These are phyloP conservation scores for Xylaria digitata DNA, from an alignment of 2,329 filamentous ascomycete species.

Conservation along the genomic window DNA sequence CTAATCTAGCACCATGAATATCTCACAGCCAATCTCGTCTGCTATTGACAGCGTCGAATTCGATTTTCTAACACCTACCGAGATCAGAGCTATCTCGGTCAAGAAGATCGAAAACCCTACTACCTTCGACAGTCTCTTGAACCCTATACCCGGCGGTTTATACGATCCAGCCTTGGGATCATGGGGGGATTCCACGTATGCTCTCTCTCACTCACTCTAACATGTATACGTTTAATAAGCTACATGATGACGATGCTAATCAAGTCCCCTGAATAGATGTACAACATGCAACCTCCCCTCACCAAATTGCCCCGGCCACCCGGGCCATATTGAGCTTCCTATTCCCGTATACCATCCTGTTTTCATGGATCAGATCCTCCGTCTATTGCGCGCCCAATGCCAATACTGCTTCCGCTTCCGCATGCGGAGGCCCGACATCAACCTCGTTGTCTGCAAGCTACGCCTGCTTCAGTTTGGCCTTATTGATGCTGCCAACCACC, in stretches of 20 bases:
- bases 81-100: constrained; percentile 90
- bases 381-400: constrained; percentile 87
- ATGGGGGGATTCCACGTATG: constrained; percentile 85
- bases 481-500: constrained; percentile 64
- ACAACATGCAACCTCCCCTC: constrained; percentile 89
- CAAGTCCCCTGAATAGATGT: constrained; percentile 67
- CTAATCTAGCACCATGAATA: constrained; percentile 65
- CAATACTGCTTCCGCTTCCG: constrained; percentile 90
- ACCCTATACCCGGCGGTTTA: constrained; percentile 88
- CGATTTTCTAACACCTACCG: constrained; percentile 80
- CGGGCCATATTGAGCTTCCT: constrained; percentile 94
- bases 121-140: constrained; percentile 92
- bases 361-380: constrained; percentile 91
- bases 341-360: constrained; percentile 96
- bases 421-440: constrained; percentile 79
- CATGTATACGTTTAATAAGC: neutral
- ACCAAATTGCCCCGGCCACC: constrained; percentile 87
- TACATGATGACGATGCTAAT: constrained; percentile 16
- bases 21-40: constrained; percentile 84
- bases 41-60: constrained; percentile 90
- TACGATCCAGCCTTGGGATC: constrained; percentile 93
- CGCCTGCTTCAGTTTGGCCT: constrained; percentile 87
- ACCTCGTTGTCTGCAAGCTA: constrained; percentile 85
- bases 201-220: neutral
- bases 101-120: constrained; percentile 92